A percentile compares a stretch with the other conserved stretches of the same genome.
phyloP scores from a whole-genome alignment of 805 yeast genomes.

The Myxozyma vanderwaltii region DNA sequence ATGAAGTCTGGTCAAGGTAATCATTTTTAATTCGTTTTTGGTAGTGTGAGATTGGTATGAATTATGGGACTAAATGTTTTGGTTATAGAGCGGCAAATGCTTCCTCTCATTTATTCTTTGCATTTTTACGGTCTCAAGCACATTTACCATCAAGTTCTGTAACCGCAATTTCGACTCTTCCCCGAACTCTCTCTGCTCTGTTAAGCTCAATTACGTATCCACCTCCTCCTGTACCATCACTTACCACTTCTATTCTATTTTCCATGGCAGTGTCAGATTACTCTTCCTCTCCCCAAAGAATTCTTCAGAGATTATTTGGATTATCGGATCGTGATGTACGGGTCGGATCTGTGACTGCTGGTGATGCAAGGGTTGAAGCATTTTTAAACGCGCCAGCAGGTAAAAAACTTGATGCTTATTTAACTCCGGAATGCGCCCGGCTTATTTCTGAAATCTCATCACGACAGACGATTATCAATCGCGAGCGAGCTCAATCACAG shows the following conservation, averaged over 20 bases:
- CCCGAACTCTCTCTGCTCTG: constrained; percentile 27
- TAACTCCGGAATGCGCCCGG: constrained; percentile 18
- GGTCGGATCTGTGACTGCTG: not conserved
- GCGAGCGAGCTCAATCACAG: not conserved
- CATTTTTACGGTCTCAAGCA: constrained; percentile 64
- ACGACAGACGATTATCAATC: not conserved
- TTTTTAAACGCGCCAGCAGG: constrained; percentile 4
- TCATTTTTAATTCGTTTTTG: not conserved
- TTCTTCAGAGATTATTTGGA: constrained; percentile 15
- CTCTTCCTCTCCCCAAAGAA: not conserved
- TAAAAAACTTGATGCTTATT: not conserved
- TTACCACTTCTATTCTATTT: constrained; percentile 2
- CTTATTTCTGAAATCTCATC: not conserved
- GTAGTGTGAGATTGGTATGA: too few relatives aligned
- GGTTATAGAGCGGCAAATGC: constrained; percentile 86
- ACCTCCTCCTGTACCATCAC: constrained; percentile 10
- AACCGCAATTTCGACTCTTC: constrained; percentile 18
- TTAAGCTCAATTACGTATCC: constrained; percentile 22
- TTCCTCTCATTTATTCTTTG: constrained; percentile 72
- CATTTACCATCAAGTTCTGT: constrained; percentile 3
- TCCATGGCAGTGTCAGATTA: not conserved
- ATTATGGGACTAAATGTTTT: too few relatives aligned
- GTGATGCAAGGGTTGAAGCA: not conserved
- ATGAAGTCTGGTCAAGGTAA: constrained; percentile 19
- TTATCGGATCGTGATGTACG: constrained; percentile 4